Base-by-base conservation (phyloP, 495 filamentous ascomycete species). In the Hypoxylon crocopeplum region DNA sequence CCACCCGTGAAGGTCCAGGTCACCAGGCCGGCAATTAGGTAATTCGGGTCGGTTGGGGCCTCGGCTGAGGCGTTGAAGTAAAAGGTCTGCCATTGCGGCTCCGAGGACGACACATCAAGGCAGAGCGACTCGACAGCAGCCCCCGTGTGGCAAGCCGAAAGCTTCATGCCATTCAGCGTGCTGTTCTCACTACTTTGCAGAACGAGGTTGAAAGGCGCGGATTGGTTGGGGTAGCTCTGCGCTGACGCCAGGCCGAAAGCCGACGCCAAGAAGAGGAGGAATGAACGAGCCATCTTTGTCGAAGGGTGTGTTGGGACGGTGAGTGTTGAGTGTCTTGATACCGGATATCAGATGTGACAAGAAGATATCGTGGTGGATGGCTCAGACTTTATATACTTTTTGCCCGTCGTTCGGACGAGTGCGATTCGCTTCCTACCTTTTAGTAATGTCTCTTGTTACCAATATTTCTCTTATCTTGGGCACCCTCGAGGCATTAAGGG, bases 121-220 rank as follows among this genome's bases (percentile, higher is more conserved):
- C 61, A 64, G 30, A 64, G 25, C 7, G 61, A 53, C 32, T 64
- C 61, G n/a, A 64, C 49, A 10, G 54, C 54, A 6, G 61, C 61
- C 2, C 61, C 61, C 0, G 55, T 36, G 49, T 64, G 61, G 21
- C 61, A 64, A 7, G 61, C 61, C 4, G 48, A 6, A 16, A 64
- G 55, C 40, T 64, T 59, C 12, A 22, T 12, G 38, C 61, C 61
- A 33, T 64, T 32, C 2, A 64, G 39, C 1, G 55, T 59, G 36
- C 38, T 51, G 45, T 64, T 64, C 24, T 3, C 8, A 1, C 24
- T 24, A 49, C 61, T 64, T 32, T 48, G 48, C 2, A 64, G 48
- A 24, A 64, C 55, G 39, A 64, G 61, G 45, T 59, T 64, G 49
- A 64, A 64, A 2, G 61, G 61, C 16, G 61, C 61, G 7, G 61